These are phyloP conservation scores for Ogataea sp. DNA, from an alignment of 805 yeast species.

Conservation along the genomic window DNA sequence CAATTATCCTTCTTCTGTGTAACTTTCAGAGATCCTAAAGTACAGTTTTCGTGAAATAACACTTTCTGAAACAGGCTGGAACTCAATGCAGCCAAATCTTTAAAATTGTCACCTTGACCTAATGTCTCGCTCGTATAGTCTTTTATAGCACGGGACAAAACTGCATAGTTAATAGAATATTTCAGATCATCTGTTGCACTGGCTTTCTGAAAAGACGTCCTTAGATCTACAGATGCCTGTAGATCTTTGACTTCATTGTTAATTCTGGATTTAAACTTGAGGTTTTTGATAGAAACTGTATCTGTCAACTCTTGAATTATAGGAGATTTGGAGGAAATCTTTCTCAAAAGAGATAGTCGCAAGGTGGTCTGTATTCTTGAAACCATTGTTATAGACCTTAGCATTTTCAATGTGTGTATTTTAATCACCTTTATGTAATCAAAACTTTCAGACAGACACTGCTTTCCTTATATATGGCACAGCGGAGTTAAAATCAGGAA, in stretches of 20 bases:
- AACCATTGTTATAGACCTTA: not conserved
- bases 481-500: too few species aligned
- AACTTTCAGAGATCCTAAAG: not conserved
- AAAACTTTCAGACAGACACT: too few species aligned
- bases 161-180: slow-evolving; percentile 85
- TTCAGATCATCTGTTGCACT: slow-evolving; percentile 73
- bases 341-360: not conserved
- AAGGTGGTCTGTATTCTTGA: too few species aligned
- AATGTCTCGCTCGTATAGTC: slow-evolving; percentile 16
- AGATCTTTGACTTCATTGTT: slow-evolving; percentile 6
- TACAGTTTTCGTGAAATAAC: slow-evolving; percentile 5
- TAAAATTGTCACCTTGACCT: slow-evolving; percentile 30
- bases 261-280: slow-evolving; percentile 20
- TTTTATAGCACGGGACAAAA: slow-evolving; percentile 58
- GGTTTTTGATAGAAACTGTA: slow-evolving; percentile 42
- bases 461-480: too few species aligned
- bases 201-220: slow-evolving; percentile 66
- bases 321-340: not conserved
- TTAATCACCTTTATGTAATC: too few species aligned
- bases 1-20: slow-evolving; percentile 1
- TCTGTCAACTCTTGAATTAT: slow-evolving; percentile 14
- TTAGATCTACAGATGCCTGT: slow-evolving; percentile 39
- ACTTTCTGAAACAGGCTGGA: slow-evolving; percentile 11
- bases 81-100: slow-evolving; percentile 30
- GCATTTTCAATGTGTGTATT: too few species aligned